A percentile compares a stretch with the other conserved stretches of the same genome.
phyloP scores from a whole-genome alignment of 1,284 basidiomycete species.

The Heterobasidion annosum region DNA sequence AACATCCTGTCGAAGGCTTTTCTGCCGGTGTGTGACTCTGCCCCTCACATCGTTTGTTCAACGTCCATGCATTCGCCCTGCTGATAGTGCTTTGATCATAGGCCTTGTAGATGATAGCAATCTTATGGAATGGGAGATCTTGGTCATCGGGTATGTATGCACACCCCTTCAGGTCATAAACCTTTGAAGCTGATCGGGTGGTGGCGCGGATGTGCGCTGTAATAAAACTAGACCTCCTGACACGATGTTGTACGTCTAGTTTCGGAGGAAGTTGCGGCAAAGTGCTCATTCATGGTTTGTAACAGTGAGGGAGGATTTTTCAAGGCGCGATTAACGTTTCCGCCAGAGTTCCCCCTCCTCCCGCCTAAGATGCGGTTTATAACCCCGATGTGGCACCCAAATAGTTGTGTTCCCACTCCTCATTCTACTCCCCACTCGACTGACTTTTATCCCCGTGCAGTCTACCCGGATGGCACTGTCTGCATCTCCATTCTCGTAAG shows the following conservation, averaged over 20 bases:
- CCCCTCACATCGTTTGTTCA: slow-evolving; percentile 7
- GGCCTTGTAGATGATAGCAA: slow-evolving; percentile 91
- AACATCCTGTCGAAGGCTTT: slow-evolving; percentile 88
- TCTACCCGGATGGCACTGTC: slow-evolving; percentile 84
- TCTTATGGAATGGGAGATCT: slow-evolving; percentile 89
- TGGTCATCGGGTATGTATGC: slow-evolving; percentile 77
- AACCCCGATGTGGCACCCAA: slow-evolving; percentile 99
- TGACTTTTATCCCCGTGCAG: slow-evolving; percentile 30
- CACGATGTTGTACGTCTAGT: slow-evolving; percentile 68
- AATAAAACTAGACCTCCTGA: slow-evolving; percentile 66
- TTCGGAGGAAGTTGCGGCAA: neutral
- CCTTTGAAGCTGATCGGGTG: slow-evolving; percentile 8
- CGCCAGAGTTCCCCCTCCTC: slow-evolving; percentile 82
- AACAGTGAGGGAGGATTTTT: slow-evolving; percentile 87
- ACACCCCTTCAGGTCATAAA: neutral
- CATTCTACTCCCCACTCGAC: slow-evolving; percentile 1
- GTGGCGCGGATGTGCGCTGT: neutral
- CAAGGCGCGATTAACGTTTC: slow-evolving; percentile 83
- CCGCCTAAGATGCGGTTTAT: slow-evolving; percentile 96
- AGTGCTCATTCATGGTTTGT: neutral
- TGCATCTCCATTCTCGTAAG: slow-evolving; percentile 94
- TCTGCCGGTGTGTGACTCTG: slow-evolving; percentile 60
- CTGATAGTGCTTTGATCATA: slow-evolving; percentile 20
- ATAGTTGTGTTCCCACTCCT: slow-evolving; percentile 50
- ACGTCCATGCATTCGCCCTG: neutral